These are phyloP conservation scores for Chaetomium sp. DNA, from an alignment of 2,329 filamentous ascomycete genomes.

Conservation along the genomic window DNA sequence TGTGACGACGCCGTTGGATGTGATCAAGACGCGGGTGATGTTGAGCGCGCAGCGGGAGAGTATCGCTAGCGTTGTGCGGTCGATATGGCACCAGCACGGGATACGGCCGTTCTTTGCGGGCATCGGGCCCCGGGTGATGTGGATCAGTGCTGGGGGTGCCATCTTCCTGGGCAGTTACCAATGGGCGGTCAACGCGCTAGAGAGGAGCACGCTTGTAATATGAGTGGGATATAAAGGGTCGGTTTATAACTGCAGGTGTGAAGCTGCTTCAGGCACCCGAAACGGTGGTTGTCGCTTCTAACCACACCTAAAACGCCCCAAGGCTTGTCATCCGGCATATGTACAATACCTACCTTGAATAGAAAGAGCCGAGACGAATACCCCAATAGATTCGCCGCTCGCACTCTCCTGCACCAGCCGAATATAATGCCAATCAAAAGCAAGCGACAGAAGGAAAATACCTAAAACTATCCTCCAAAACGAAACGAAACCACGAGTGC, in stretches of 20 bases:
- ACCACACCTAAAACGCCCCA: too few species aligned
- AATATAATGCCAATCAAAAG: too few species aligned
- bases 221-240: neutral
- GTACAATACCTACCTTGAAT: constrained; percentile 7
- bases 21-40: constrained; percentile 97
- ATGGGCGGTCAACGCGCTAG: constrained; percentile 71
- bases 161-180: constrained; percentile 94
- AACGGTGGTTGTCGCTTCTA: too few species aligned
- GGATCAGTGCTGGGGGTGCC: constrained; percentile 91
- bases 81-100: constrained; percentile 60
- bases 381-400: constrained; percentile 1
- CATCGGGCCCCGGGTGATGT: constrained; percentile 75
- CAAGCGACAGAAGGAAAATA: neutral
- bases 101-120: constrained; percentile 66
- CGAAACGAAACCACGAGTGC: neutral
- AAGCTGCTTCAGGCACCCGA: too few species aligned
- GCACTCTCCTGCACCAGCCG: too few species aligned
- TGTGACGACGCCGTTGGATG: constrained; percentile 87
- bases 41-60: constrained; percentile 63
- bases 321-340: neutral
- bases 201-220: constrained; percentile 28
- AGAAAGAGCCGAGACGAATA: constrained; percentile 3
- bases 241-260: too few species aligned
- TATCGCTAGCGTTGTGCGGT: constrained; percentile 51
- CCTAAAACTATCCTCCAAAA: neutral